A percentile compares a stretch with the other conserved stretches of the same genome.
These are phyloP conservation scores for Botrytis tulipae DNA, from an alignment of 2,329 filamentous ascomycete genomes.

Conservation along the genomic window DNA sequence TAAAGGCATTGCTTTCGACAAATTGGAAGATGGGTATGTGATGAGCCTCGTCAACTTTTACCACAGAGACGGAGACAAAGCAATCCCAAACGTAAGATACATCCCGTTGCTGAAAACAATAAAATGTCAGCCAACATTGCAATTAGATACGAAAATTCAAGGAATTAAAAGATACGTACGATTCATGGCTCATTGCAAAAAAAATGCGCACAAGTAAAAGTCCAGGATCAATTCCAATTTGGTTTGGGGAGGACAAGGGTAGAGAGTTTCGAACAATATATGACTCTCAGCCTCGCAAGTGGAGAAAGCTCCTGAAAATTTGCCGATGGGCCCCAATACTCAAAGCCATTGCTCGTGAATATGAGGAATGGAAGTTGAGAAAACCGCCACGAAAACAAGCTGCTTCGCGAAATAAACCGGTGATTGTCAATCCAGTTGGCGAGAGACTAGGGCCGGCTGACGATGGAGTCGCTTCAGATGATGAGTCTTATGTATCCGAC, in stretches of 20 bases:
- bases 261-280: background rate
- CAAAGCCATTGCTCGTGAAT: slow-evolving; percentile 9
- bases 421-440: background rate
- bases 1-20: background rate
- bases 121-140: background rate
- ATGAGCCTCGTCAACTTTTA: background rate
- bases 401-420: background rate
- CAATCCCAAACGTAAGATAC: background rate
- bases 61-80: background rate
- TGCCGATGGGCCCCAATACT: background rate
- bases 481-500: background rate
- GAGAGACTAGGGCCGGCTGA: background rate
- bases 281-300: background rate
- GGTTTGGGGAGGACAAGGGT: slow-evolving; percentile 14
- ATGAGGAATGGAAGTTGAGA: background rate
- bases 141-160: background rate
- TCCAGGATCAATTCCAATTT: slow-evolving; percentile 13
- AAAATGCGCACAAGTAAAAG: background rate
- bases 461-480: background rate
- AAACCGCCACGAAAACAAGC: background rate
- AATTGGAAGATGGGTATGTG: background rate
- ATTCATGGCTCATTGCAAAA: background rate
- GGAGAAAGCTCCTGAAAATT: background rate
- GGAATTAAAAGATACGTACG: background rate
- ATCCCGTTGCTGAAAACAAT: background rate